Base-by-base conservation (phyloP, 129 eudicot species). In the Rutidosis leptorrhynchoides region DNA sequence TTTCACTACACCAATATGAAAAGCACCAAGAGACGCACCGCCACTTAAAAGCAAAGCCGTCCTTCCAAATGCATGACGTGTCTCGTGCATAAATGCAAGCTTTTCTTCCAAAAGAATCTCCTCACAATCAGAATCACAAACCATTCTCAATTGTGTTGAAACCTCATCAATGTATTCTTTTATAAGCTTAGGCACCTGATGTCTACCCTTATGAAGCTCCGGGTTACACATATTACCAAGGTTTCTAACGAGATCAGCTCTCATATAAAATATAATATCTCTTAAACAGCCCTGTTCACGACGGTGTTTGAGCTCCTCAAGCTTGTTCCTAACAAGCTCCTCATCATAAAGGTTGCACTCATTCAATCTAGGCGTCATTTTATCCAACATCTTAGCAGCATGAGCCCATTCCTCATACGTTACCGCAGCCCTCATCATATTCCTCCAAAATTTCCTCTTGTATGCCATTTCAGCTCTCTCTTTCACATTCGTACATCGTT, bases 151-250 rank as follows among this genome's bases (percentile, higher is more conserved):
- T 20, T 91, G 97, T 15, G 88, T 85, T 0, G 96, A 81, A 35
- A 91, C 96, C 74, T 91, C 97, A 62, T 87, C 96, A 12, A 91
- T 91, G 63, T 91, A 91, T 35, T 87, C 96, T 60, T 91, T 85
- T 53, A 87, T 87, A 15, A 91, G 95, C 67, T 53, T 87, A 0
- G 97, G 97, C 32, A 91, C 95, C 24, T 91, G 97, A 70, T 83
- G 96, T 55, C 94, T 79, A 45, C 94, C 90, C 74, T 85, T 91
- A 62, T 91, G 97, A 68, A 91, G 90, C 82, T 91, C 95, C 2
- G 97, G 90, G 55, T 91, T 91, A 58, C 97, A 91, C 96, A 91
- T 91, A 70, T 91, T 91, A 30, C 97, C 97, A 21, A 91, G 88
- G 65, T 91, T 87, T 62, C 97, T 88, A 57, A 91, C 78, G 1